Conservation (phyloP, 2,329 filamentous ascomycete genomes). For the Curvularia spicifera region DNA sequence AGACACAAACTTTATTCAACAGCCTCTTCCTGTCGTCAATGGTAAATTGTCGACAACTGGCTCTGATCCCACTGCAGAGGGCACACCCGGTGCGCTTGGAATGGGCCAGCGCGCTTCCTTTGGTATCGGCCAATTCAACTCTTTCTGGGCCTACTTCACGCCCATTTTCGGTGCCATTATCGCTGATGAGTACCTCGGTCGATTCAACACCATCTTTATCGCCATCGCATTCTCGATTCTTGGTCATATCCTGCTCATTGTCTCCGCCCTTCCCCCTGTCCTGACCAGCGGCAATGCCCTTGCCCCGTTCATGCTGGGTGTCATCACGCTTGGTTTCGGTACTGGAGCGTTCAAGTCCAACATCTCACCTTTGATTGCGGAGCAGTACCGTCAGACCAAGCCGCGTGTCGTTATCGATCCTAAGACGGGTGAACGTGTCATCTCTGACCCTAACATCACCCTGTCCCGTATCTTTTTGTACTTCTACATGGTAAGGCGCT, state of each 20-base stretch:
- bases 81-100: conserved; percentile 45
- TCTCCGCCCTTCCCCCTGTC: conserved; percentile 60
- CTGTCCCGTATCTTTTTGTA: conserved; percentile 66
- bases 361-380: conserved; percentile 69
- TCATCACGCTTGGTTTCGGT: conserved; percentile 55
- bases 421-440: conserved; percentile 68
- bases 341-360: conserved; percentile 57
- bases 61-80: conserved; percentile 35
- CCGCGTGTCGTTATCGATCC: conserved; percentile 62
- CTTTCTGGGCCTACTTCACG: conserved; percentile 51
- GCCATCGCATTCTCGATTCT: conserved; percentile 57
- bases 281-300: conserved; percentile 54
- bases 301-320: conserved; percentile 59
- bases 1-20: conserved; percentile 52
- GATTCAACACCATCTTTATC: conserved; percentile 66
- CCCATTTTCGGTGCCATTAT: conserved; percentile 62
- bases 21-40: conserved; percentile 44
- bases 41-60: conserved; percentile 44
- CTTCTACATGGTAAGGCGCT: conserved; percentile 54
- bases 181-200: conserved; percentile 64
- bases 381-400: conserved; percentile 68
- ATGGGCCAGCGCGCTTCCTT: conserved; percentile 49
- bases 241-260: conserved; percentile 62
- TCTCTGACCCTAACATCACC: conserved; percentile 73
- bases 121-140: conserved; percentile 49